phyloP scores from a whole-genome alignment of 805 yeast species.

The Candida xyloterini region DNA sequence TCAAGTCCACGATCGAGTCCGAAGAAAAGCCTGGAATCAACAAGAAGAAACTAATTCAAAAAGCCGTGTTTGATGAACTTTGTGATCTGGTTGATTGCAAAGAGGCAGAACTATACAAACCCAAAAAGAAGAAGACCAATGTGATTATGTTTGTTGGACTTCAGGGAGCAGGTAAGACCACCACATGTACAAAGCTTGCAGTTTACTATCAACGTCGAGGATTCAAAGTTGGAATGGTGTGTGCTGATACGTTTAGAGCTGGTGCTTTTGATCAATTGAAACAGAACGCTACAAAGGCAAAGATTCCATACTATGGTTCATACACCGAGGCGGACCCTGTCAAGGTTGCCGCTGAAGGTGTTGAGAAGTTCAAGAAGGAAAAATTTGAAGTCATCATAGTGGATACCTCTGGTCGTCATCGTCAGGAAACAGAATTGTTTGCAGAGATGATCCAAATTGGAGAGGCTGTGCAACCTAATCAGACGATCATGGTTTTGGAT shows the following conservation, averaged over 20 bases:
- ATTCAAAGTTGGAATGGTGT: constrained; percentile 90
- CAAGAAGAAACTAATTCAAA: constrained; percentile 78
- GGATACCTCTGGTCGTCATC: constrained; percentile 97
- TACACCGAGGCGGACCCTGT: constrained; percentile 96
- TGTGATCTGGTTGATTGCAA: constrained; percentile 79
- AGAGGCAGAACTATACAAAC: constrained; percentile 52
- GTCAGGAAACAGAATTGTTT: constrained; percentile 88
- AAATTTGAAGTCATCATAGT: constrained; percentile 91
- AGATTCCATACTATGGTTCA: constrained; percentile 91
- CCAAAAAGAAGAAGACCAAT: constrained; percentile 74
- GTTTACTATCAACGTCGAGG: constrained; percentile 92
- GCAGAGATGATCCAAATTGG: constrained; percentile 94
- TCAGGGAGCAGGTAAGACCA: constrained; percentile 98
- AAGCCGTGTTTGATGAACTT: constrained; percentile 91
- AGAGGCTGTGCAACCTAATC: constrained; percentile 84
- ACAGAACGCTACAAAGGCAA: constrained; percentile 94
- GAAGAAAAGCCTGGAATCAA: constrained; percentile 56
- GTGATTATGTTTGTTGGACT: constrained; percentile 97
- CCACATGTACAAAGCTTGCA: constrained; percentile 95
- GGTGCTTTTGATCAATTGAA: constrained; percentile 99
- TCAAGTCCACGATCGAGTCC: constrained; percentile 55
- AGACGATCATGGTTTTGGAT: constrained; percentile 95
- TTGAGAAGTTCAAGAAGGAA: constrained; percentile 83
- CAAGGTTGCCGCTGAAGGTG: constrained; percentile 87
- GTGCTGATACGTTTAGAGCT: constrained; percentile 99